Conservation (phyloP, 2,329 filamentous ascomycete species). For the Penicillium sp. region DNA sequence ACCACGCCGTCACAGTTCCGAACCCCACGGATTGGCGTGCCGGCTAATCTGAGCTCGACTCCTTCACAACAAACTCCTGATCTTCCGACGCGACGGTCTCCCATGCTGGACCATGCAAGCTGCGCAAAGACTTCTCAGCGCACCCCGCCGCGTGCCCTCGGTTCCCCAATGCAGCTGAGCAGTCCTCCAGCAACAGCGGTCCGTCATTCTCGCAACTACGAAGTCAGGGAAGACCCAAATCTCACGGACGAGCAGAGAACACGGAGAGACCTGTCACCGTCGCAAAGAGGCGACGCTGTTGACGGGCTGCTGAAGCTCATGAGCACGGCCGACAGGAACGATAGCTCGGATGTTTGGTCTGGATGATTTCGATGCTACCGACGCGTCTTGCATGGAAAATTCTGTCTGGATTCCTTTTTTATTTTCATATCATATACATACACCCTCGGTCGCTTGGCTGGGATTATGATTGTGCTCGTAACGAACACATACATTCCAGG, state of each 20-base stretch:
- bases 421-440: neutral
- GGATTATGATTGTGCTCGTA: too few relatives aligned
- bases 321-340: slow-evolving; percentile 30
- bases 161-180: slow-evolving; percentile 34
- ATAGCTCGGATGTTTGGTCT: slow-evolving; percentile 22
- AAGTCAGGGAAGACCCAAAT: slow-evolving; percentile 11
- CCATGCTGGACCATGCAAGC: slow-evolving; percentile 9
- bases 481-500: neutral
- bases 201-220: slow-evolving; percentile 13
- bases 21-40: slow-evolving; percentile 18
- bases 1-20: slow-evolving; percentile 18
- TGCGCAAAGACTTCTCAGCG: slow-evolving; percentile 13
- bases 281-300: slow-evolving; percentile 35
- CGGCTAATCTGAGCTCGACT: slow-evolving; percentile 13
- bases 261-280: slow-evolving; percentile 17
- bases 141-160: slow-evolving; percentile 17
- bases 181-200: slow-evolving; percentile 31
- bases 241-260: slow-evolving; percentile 14
- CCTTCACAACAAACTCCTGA: slow-evolving; percentile 21
- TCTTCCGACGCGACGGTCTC: slow-evolving; percentile 16
- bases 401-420: neutral
- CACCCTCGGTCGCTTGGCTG: too few relatives aligned
- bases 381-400: neutral
- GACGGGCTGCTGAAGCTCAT: slow-evolving; percentile 39
- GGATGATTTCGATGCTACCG: slow-evolving; percentile 8